phyloP scores from a whole-genome alignment of 2,329 filamentous ascomycete species.

The Parasarocladium wereldwijsianum region DNA sequence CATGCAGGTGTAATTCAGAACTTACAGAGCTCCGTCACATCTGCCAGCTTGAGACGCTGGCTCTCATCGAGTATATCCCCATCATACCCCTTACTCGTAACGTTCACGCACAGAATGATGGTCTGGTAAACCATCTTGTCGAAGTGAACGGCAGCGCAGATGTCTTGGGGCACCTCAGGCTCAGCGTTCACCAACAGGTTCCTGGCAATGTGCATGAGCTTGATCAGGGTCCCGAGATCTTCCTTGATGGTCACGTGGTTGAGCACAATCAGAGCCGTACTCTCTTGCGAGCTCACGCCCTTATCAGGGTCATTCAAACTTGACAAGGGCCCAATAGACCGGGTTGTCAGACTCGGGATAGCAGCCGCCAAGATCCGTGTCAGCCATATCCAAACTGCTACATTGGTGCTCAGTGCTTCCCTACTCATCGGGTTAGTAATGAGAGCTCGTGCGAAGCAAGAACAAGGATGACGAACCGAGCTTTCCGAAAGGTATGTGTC shows the following conservation, averaged over 20 bases:
- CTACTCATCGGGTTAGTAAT: conserved; percentile 16
- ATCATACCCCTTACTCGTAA: conserved; percentile 53
- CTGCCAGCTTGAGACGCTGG: conserved; percentile 40
- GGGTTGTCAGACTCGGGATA: conserved; percentile 42
- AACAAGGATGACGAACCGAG: conserved; percentile 27
- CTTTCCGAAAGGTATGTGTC: conserved; percentile 45
- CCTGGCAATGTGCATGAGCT: conserved; percentile 50
- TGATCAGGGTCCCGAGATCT: conserved; percentile 48
- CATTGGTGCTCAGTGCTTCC: conserved; percentile 45
- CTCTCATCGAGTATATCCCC: conserved; percentile 45
- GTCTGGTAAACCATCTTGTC: conserved; percentile 53
- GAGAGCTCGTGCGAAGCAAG: background rate
- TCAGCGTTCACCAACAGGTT: conserved; percentile 51
- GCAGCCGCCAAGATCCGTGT: conserved; percentile 46
- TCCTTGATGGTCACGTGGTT: conserved; percentile 47
- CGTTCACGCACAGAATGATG: conserved; percentile 50
- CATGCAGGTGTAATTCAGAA: conserved; percentile 4
- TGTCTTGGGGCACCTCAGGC: conserved; percentile 49
- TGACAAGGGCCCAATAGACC: conserved; percentile 41
- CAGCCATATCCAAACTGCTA: conserved; percentile 52
- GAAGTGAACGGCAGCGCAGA: conserved; percentile 49
- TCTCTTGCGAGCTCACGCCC: conserved; percentile 45
- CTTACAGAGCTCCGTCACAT: conserved; percentile 51
- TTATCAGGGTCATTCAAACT: conserved; percentile 38
- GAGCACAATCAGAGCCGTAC: conserved; percentile 46